phyloP scores from a whole-genome alignment of 164 flowering plant genomes.

The Berberis vulgaris region DNA sequence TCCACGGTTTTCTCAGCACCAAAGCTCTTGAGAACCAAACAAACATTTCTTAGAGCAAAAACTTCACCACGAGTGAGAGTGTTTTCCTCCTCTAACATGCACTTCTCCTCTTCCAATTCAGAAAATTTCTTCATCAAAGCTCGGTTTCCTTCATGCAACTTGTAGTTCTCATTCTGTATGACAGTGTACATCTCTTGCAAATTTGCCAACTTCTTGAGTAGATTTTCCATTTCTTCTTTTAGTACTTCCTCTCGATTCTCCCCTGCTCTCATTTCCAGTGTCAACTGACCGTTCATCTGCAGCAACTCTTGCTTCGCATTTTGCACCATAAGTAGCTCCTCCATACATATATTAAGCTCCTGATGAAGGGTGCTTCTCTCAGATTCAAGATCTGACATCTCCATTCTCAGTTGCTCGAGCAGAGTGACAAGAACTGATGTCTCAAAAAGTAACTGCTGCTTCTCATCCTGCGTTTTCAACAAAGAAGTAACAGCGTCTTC shows the following conservation, averaged over 20 bases:
- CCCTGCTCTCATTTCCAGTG: slow-evolving; percentile 23
- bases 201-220: slow-evolving; percentile 19
- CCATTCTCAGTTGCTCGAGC: slow-evolving; percentile 38
- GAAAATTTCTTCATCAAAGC: slow-evolving; percentile 30
- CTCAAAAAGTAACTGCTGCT: slow-evolving; percentile 51
- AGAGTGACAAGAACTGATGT: slow-evolving; percentile 50
- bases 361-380: slow-evolving; percentile 26
- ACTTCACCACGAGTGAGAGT: slow-evolving; percentile 36
- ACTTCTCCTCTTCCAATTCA: slow-evolving; percentile 36
- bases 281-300: slow-evolving; percentile 37
- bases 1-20: slow-evolving; percentile 43
- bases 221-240: slow-evolving; percentile 26
- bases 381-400: slow-evolving; percentile 33
- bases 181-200: slow-evolving; percentile 9
- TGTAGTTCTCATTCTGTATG: slow-evolving; percentile 29
- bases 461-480: slow-evolving; percentile 42
- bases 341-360: slow-evolving; percentile 21
- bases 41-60: slow-evolving; percentile 30
- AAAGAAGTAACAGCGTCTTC: slow-evolving; percentile 34
- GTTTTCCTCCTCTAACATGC: slow-evolving; percentile 44
- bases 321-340: slow-evolving; percentile 30
- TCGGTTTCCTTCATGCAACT: slow-evolving; percentile 32
- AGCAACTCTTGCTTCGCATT: slow-evolving; percentile 41
- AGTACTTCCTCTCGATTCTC: slow-evolving; percentile 21
- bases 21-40: slow-evolving; percentile 39